Percentiles rank a stretch among this genome's conserved stretches.
Evolutionary conservation across 139 green algal genomes (phyloP).

Genomic region (Eudorina sp.): DNA sequence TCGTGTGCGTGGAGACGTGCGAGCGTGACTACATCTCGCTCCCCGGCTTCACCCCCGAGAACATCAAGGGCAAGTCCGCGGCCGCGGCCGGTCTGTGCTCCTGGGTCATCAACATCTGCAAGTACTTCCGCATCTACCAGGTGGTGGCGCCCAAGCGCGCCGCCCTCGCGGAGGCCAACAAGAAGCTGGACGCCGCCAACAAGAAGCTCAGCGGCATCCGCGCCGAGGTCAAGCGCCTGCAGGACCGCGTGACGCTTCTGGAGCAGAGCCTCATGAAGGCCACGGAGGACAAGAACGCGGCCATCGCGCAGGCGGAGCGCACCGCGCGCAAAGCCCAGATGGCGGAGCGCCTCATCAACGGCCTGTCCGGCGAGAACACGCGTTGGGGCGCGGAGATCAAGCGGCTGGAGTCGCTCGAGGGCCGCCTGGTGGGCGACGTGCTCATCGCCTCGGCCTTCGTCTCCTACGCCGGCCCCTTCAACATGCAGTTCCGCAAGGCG

Average conservation of each 20-base stretch:
- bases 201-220: conserved; percentile 89
- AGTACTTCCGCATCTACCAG: conserved; percentile 90
- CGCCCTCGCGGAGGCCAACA: conserved; percentile 88
- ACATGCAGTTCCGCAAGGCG: conserved; percentile 74
- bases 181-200: conserved; percentile 84
- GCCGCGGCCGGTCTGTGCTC: conserved; percentile 90
- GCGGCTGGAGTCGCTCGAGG: conserved; percentile 78
- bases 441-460: conserved; percentile 82
- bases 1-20: too few relatives aligned
- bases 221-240: conserved; percentile 87
- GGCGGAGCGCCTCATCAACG: conserved; percentile 90
- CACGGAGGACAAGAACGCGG: conserved; percentile 84
- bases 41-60: conserved; percentile 87
- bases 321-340: conserved; percentile 87
- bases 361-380: conserved; percentile 82
- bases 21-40: conserved; percentile 92
- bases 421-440: conserved; percentile 87
- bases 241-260: conserved; percentile 82
- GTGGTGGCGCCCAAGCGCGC: conserved; percentile 89
- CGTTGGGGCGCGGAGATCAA: conserved; percentile 83
- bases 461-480: conserved; percentile 85
- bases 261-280: conserved; percentile 85
- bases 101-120: conserved; percentile 93
- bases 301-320: conserved; percentile 81
- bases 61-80: conserved; percentile 89